A percentile compares a stretch with the other conserved stretches of the same genome.
phyloP scores from a whole-genome alignment of 2,329 filamentous ascomycete genomes.

The Drechslerella dactyloides region DNA sequence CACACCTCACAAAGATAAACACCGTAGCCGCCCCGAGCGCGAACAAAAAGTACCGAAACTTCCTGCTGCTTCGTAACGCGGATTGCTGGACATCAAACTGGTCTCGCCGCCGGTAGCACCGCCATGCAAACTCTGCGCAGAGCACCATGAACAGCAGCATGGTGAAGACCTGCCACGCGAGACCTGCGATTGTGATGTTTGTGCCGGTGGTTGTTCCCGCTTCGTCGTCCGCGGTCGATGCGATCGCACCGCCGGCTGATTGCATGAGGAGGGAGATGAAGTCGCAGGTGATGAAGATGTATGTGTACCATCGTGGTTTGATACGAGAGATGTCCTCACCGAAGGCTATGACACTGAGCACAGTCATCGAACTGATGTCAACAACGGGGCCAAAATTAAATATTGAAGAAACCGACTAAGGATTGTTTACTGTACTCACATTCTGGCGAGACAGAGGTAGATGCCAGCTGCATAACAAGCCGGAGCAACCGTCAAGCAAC shows the following conservation, averaged over 20 bases:
- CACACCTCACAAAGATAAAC: slow-evolving; percentile 69
- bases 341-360: slow-evolving; percentile 62
- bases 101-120: slow-evolving; percentile 55
- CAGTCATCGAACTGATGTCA: too few relatives aligned
- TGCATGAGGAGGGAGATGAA: slow-evolving; percentile 67
- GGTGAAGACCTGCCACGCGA: slow-evolving; percentile 68
- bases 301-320: slow-evolving; percentile 63
- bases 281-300: slow-evolving; percentile 68
- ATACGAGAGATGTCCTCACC: slow-evolving; percentile 62
- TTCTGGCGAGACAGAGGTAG: slow-evolving; percentile 65
- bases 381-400: too few relatives aligned
- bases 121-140: slow-evolving; percentile 63
- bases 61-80: slow-evolving; percentile 58
- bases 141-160: slow-evolving; percentile 65
- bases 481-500: slow-evolving; percentile 69
- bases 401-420: too few relatives aligned
- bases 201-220: slow-evolving; percentile 61
- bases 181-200: slow-evolving; percentile 70
- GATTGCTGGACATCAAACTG: slow-evolving; percentile 56
- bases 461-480: slow-evolving; percentile 70
- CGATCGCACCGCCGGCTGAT: slow-evolving; percentile 66
- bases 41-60: slow-evolving; percentile 65
- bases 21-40: slow-evolving; percentile 67
- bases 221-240: slow-evolving; percentile 60
- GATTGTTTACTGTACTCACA: slow-evolving; percentile 35